These are phyloP conservation scores for Gloeostereum incarnatum DNA, from an alignment of 768 basidiomycete species.

Conservation along the genomic window DNA sequence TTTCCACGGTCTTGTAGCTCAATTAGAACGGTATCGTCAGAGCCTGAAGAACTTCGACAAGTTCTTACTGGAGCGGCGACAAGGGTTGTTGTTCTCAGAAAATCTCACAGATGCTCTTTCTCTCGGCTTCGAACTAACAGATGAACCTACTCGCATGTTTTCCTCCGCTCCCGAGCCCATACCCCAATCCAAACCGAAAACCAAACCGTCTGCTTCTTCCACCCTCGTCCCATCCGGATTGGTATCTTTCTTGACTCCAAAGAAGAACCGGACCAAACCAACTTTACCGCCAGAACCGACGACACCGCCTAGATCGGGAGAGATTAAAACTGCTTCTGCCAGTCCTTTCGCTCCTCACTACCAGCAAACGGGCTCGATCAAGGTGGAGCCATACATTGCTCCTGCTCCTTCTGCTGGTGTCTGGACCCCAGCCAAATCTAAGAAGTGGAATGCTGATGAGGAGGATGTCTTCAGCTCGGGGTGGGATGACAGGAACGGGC, in stretches of 20 bases:
- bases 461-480: constrained; percentile 63
- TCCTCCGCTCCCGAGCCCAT: constrained; percentile 18
- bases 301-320: constrained; percentile 30
- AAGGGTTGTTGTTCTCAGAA: constrained; percentile 85
- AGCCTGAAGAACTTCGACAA: constrained; percentile 75
- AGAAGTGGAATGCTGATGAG: constrained; percentile 48
- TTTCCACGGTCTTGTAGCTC: constrained; percentile 69
- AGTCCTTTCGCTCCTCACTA: constrained; percentile 87
- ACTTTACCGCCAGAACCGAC: constrained; percentile 27
- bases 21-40: constrained; percentile 74
- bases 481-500: constrained; percentile 31
- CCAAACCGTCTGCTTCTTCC: constrained; percentile 41
- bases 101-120: constrained; percentile 86
- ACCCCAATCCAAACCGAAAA: constrained; percentile 35
- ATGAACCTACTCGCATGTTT: constrained; percentile 27
- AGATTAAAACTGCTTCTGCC: constrained; percentile 36
- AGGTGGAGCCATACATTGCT: constrained; percentile 62
- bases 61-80: constrained; percentile 76
- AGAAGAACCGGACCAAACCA: constrained; percentile 44
- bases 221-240: no score
- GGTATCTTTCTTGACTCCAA: constrained; percentile 78
- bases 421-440: constrained; percentile 51
- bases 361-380: constrained; percentile 60
- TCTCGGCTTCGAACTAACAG: constrained; percentile 54
- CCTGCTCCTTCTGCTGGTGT: constrained; percentile 47